Evolutionary conservation across 108 stramenopile species (phyloP), one percentile per base, ranked within the genome.

Genomic region (Fistulifera solaris): DNA sequence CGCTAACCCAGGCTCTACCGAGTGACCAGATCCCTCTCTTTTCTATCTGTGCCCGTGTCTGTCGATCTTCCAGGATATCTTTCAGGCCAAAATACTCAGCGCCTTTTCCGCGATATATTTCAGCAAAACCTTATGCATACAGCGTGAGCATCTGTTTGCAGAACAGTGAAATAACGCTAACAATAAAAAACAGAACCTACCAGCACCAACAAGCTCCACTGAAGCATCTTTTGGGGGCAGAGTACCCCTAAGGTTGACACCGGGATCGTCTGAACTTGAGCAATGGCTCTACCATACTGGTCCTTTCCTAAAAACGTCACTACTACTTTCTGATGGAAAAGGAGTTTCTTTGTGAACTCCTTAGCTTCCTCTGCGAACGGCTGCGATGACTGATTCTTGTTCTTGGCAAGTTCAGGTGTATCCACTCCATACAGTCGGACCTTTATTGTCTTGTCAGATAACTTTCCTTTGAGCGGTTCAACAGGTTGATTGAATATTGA

Each of bases 341-440:
- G 17, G 40, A 73, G 35, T 0, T 57, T 27, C 39, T 48, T 17
- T 47, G 71, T 16, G 19, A 48, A n/a, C 23, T 61, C 60, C 54
- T 77, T 77, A 51, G 76, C 76, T 48, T 77, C 76, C 38, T 62
- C 42, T 35, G 67, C 76, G 63, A 73, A 77, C n/a, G 76, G 31
- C 53, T 38, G 53, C 15, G 27, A 11, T 5, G 53, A 56, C 2
- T 45, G 16, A 1, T 63, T 24, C 31, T 35, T 35, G 10, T 46
- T 35, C 60, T 76, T 77, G 0, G 66, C 64, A 18, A 66, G 61
- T 45, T 85, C 77, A 16, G 83, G 83, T 28, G 63, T 52, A 62
- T 85, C 83, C 10, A 85, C 65, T 26, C 71, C 83, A 62, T 78
- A 78, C 7, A 78, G 21, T 24, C 83, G 62, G 18, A 85, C 55